These are phyloP conservation scores for Quercus tomentella DNA, from an alignment of 331 rosid genomes.

Conservation along the genomic window DNA sequence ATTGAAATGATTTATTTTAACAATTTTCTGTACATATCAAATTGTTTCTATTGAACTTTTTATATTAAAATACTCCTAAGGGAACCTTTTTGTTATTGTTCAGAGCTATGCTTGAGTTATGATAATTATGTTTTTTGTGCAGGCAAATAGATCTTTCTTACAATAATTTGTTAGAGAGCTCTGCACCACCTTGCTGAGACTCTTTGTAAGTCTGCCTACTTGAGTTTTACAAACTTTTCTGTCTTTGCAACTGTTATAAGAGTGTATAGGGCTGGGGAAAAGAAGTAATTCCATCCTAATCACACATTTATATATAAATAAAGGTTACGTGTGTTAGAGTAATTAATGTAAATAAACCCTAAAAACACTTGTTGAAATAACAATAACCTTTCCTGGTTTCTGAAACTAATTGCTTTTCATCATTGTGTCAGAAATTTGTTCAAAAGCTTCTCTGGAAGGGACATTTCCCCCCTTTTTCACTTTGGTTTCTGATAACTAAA, in stretches of 20 bases:
- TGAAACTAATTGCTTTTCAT: background rate
- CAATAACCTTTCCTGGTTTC: background rate
- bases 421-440: background rate
- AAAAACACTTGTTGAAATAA: too few species aligned
- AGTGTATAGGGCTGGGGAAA: too few species aligned
- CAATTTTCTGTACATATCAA: too few species aligned
- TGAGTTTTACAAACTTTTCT: background rate
- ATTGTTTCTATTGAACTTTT: too few species aligned
- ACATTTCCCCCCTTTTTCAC: background rate
- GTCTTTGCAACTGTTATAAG: background rate
- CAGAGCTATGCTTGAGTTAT: background rate
- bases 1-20: too few species aligned
- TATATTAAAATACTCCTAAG: background rate
- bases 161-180: background rate
- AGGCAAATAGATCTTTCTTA: constrained; percentile 4
- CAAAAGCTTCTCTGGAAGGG: background rate
- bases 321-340: too few species aligned
- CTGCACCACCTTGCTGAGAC: background rate
- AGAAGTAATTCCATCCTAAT: too few species aligned
- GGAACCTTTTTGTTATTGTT: background rate
- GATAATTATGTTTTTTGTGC: background rate
- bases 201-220: background rate
- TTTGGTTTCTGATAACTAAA: background rate
- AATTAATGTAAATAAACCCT: too few species aligned
- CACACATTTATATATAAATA: too few species aligned